Evolutionary conservation across 2,329 filamentous ascomycete species (phyloP), one percentile per base, ranked within the genome.

Genomic region (Acarospora socialis): DNA sequence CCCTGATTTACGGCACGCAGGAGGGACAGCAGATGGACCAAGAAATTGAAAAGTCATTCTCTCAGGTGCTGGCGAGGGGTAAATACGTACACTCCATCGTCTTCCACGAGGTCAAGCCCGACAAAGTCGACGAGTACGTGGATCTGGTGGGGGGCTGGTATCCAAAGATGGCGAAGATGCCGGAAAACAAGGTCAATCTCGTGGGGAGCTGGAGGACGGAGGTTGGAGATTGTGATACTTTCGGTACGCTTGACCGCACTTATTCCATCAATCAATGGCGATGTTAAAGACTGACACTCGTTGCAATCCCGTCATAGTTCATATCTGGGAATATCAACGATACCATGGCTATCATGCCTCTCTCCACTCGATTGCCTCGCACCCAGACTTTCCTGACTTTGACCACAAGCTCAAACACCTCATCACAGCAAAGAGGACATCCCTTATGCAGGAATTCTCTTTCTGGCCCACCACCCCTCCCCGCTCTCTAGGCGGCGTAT

Each of bases 31-130:
- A 93, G 61, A 73, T 94, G 54, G 90, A 98, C 51, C 80, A 81
- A 42, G 87, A 95, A 60, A 87, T 98, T 50, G 84, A 95, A 62
- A 77, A 86, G 36, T 92, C 81, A 53, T 98, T 95, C 62, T 92
- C 81, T 31, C 86, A 94, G 56, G 81, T 95, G 26, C 66, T 98
- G 27, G 90, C 90, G 15, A 73, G 90, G 43, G 90, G 90, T 51
- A 98, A 98, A 63, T 98, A 98, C 51, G 86, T 98, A 33, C 90
- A 98, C 59, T 92, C 84, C 28, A 94, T 98, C 54, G 84, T 93
- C 37, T 83, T 93, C 52, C 90, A 98, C 63, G 73, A 92, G 40
- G 90, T 98, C 43, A 84, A 92, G 61, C 84, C 86, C 39, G 84
- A 94, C 48, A 90, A 83, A 60, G 81, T 94, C 28, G 84, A 94